Evolutionary conservation across 441 rosid species (phyloP).

Genomic region (Isatis lusitanica): DNA sequence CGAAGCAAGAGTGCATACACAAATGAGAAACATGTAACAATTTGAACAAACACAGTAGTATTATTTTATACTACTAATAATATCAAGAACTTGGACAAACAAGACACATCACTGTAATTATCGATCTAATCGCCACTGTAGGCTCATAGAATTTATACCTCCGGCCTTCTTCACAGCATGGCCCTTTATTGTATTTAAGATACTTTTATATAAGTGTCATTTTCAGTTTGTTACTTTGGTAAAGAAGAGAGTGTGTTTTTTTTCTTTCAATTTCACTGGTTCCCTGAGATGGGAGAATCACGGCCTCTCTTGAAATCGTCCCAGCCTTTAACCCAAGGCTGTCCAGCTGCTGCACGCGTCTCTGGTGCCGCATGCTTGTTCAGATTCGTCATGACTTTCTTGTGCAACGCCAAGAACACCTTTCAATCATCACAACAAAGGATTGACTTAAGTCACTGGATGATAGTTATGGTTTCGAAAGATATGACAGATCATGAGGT

Average conservation of each 20-base stretch:
- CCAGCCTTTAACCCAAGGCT: slow-evolving; percentile 44
- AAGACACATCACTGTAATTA: neutral
- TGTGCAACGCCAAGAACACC: slow-evolving; percentile 74
- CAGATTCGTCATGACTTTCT: slow-evolving; percentile 53
- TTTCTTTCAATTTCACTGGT: slow-evolving; percentile 17
- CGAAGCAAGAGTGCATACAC: neutral
- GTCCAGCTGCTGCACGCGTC: slow-evolving; percentile 41
- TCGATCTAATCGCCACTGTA: neutral
- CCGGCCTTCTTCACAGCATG: neutral
- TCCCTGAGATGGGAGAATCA: slow-evolving; percentile 37
- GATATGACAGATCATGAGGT: neutral
- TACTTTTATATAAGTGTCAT: neutral
- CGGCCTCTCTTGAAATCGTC: slow-evolving; percentile 45
- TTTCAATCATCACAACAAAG: slow-evolving; percentile 21
- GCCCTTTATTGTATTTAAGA: slow-evolving; percentile 13
- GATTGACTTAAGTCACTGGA: neutral
- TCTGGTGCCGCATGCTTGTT: slow-evolving; percentile 38
- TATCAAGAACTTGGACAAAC: slow-evolving; percentile 4
- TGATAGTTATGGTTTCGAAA: neutral
- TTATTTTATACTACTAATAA: neutral
- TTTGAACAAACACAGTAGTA: neutral
- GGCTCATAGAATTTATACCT: neutral
- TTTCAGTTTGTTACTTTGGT: neutral
- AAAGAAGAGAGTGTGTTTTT: neutral
- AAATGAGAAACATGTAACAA: no score